A percentile compares a stretch with the other conserved stretches of the same genome.
Evolutionary conservation across 192 early-diverging fungal genomes (phyloP).

Genomic region (Globomyces pollinis-pini): DNA sequence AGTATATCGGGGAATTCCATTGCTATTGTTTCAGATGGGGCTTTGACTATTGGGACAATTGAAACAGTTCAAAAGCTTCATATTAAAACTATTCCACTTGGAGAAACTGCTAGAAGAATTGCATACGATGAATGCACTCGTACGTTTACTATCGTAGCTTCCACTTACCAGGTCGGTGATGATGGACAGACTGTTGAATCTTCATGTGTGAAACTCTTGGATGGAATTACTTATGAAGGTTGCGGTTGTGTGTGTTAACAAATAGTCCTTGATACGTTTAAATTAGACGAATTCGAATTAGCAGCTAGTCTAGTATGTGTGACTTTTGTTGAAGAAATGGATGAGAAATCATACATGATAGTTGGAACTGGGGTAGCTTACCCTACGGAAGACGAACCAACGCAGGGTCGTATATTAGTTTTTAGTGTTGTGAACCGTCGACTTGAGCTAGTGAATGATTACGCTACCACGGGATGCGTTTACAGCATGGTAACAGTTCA

Average conservation of each 20-base stretch:
- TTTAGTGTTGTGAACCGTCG: constrained; percentile 41
- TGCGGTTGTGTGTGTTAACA: constrained; percentile 50
- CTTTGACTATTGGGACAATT: constrained; percentile 64
- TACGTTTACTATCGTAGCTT: constrained; percentile 29
- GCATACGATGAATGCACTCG: constrained; percentile 43
- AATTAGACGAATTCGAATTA: constrained; percentile 25
- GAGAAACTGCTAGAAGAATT: constrained; percentile 65
- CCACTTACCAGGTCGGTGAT: background rate
- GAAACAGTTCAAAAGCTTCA: constrained; percentile 84
- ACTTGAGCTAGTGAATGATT: constrained; percentile 41
- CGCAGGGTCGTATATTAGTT: constrained; percentile 66
- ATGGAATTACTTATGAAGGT: constrained; percentile 65
- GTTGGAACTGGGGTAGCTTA: constrained; percentile 64
- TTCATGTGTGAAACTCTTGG: constrained; percentile 56
- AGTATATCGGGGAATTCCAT: constrained; percentile 41
- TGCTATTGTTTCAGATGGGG: constrained; percentile 54
- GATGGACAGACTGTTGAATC: constrained; percentile 31
- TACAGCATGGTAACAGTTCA: constrained; percentile 53
- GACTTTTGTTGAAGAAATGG: background rate
- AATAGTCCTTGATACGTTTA: constrained; percentile 27
- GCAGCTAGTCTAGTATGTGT: constrained; percentile 13
- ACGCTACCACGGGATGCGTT: constrained; percentile 55
- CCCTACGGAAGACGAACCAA: constrained; percentile 54
- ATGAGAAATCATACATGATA: constrained; percentile 57
- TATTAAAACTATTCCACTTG: constrained; percentile 56